Base-by-base conservation (phyloP, 2,329 filamentous ascomycete genomes). In the Exserohilum turcica region DNA sequence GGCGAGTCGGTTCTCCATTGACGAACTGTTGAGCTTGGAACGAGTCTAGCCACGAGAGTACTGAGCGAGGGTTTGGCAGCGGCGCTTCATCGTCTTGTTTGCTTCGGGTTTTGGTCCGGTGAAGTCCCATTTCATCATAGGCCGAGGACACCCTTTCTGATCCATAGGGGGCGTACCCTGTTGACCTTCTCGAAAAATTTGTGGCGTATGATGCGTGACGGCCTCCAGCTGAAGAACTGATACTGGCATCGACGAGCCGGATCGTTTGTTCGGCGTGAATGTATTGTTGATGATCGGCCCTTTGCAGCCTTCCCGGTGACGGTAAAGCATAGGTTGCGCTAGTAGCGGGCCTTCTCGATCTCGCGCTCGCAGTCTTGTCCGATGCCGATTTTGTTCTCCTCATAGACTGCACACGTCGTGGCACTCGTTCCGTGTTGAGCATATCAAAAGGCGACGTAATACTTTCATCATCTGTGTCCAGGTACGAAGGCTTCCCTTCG, bases 1-100 rank as follows among this genome's bases (percentile, higher is more conserved):
- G 24, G 32, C 21, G 36, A 21, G 52, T 36, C 15, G 29, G 18
- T 16, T 40, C 40, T 45, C 42, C 19, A 13, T 35, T 50, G 39
- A 51, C 15, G 13, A 33, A 36, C 7, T 38, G 42, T 15, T 54
- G 52, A 9, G 43, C 21, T 16, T 54, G 36, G 16, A 54, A 51
- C 5, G 52, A 54, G n/a, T 54, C 52, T 13, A 44, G 42, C 52
- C 52, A 54, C 16, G 52, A 42, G 6, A 54, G 52, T 0, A 54
- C 42, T 16, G 42, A 32, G 10, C 35, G 42, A n/a, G 47, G 52
- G 15, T 37, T 31, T 12, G 40, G 40, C 12, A 54, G 12, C 19
- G 21, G 29, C 12, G 18, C 38, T 13, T 24, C 19, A 12, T 6
- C 27, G 16, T 15, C n/a, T 12, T 24, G 28, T 10, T 45, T 10